Conservation (phyloP, 192 early-diverging fungal species). For the Entomortierella lignicola region DNA sequence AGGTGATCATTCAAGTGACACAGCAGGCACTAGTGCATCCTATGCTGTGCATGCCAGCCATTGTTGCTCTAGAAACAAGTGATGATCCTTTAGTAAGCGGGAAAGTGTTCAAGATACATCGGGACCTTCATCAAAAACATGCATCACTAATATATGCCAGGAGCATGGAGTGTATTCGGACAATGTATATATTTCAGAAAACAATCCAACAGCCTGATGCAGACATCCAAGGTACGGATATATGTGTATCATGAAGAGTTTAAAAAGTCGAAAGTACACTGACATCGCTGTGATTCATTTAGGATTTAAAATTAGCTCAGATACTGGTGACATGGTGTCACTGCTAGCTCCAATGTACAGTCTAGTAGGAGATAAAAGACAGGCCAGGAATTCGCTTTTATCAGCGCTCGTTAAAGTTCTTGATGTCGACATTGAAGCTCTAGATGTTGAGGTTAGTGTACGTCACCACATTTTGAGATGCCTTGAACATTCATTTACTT, state of each 20-base stretch:
- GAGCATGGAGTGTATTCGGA: constrained; percentile 80
- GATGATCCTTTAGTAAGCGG: constrained; percentile 70
- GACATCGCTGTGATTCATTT: neutral
- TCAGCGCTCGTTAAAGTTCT: constrained; percentile 73
- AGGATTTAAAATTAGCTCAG: constrained; percentile 44
- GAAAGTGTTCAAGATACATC: constrained; percentile 79
- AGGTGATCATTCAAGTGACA: constrained; percentile 85
- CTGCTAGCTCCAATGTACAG: constrained; percentile 75
- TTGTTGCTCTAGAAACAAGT: constrained; percentile 87
- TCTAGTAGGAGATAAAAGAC: constrained; percentile 71
- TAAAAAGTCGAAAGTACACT: neutral
- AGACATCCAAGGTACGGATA: constrained; percentile 56
- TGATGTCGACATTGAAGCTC: constrained; percentile 66
- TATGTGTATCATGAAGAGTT: neutral
- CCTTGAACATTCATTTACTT: neutral
- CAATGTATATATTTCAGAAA: constrained; percentile 80
- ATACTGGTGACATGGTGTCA: constrained; percentile 62
- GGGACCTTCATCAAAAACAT: constrained; percentile 84
- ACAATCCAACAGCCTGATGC: constrained; percentile 42
- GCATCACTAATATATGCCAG: constrained; percentile 89
- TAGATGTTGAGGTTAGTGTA: constrained; percentile 13
- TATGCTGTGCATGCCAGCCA: constrained; percentile 85
- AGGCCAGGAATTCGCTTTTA: constrained; percentile 80
- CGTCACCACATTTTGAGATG: neutral
- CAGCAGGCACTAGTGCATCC: constrained; percentile 94